These are phyloP conservation scores for Tulasnella calospora DNA, from an alignment of 768 basidiomycete species.

Conservation along the genomic window DNA sequence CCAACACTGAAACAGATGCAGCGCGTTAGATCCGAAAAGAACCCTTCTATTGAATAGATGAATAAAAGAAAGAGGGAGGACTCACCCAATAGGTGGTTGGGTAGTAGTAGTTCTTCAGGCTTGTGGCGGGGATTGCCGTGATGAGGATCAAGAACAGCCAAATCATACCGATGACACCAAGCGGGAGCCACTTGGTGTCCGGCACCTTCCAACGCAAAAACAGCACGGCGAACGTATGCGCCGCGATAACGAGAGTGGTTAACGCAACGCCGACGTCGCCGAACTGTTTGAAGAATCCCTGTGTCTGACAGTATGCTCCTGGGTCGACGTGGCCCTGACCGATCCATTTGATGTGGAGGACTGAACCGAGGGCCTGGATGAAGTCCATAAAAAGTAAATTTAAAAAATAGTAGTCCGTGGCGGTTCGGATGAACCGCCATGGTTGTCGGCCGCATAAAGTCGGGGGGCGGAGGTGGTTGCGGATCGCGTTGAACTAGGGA, in stretches of 20 bases:
- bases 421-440: slow-evolving; percentile 21
- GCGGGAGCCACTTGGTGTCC: slow-evolving; percentile 35
- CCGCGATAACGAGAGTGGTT: slow-evolving; percentile 38
- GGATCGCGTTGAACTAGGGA: not conserved
- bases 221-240: slow-evolving; percentile 42
- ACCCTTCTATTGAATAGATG: not conserved
- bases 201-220: slow-evolving; percentile 37
- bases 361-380: slow-evolving; percentile 36
- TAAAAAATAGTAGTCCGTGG: slow-evolving; percentile 35
- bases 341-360: slow-evolving; percentile 41
- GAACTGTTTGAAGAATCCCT: slow-evolving; percentile 41
- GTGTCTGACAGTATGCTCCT: slow-evolving; percentile 37
- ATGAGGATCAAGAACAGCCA: slow-evolving; percentile 42
- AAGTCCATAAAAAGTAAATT: slow-evolving; percentile 34
- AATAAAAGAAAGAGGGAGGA: not conserved
- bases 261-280: slow-evolving; percentile 44
- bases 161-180: slow-evolving; percentile 38
- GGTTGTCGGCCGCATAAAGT: not conserved
- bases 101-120: not conserved
- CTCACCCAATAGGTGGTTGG: not conserved
- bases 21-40: not conserved
- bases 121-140: not conserved
- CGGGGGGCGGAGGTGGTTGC: not conserved
- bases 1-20: slow-evolving; percentile 44
- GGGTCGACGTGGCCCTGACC: slow-evolving; percentile 34